A percentile compares a stretch with the other conserved stretches of the same genome.
Conservation (phyloP, 371 early-diverging fungal species). For the Batkoa obscura region DNA sequence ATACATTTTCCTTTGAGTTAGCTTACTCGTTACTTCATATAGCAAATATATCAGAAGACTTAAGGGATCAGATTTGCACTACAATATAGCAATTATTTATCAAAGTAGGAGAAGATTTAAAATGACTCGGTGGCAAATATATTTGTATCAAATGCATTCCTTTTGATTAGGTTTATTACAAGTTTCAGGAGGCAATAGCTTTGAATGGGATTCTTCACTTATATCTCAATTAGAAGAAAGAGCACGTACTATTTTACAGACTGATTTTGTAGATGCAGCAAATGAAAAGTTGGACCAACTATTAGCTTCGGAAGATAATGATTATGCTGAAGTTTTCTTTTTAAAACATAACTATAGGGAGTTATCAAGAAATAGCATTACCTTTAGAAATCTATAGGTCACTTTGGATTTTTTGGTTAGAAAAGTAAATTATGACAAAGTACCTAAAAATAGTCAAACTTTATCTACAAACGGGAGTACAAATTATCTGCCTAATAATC, state of each 20-base stretch:
- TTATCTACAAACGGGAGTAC: background rate
- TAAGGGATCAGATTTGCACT: background rate
- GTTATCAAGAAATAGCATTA: background rate
- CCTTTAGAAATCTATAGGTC: background rate
- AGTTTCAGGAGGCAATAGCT: background rate
- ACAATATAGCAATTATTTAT: conserved; percentile 1
- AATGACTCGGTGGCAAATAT: background rate
- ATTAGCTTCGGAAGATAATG: background rate
- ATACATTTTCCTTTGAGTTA: conserved; percentile 1
- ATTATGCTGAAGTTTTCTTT: background rate
- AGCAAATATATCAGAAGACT: background rate
- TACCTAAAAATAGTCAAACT: background rate
- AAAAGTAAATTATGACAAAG: background rate
- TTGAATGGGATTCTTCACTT: background rate
- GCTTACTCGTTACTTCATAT: background rate
- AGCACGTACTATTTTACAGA: background rate
- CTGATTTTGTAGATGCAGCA: background rate
- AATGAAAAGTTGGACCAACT: conserved; percentile 1
- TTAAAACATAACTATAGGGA: background rate
- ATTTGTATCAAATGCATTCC: background rate
- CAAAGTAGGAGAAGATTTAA: background rate
- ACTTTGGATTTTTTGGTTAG: conserved; percentile 1
- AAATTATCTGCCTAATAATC: background rate
- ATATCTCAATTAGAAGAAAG: background rate
- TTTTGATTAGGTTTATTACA: conserved; percentile 1